Base-by-base conservation (phyloP, 305 asterid genomes). In the Rubia tinctorum region DNA sequence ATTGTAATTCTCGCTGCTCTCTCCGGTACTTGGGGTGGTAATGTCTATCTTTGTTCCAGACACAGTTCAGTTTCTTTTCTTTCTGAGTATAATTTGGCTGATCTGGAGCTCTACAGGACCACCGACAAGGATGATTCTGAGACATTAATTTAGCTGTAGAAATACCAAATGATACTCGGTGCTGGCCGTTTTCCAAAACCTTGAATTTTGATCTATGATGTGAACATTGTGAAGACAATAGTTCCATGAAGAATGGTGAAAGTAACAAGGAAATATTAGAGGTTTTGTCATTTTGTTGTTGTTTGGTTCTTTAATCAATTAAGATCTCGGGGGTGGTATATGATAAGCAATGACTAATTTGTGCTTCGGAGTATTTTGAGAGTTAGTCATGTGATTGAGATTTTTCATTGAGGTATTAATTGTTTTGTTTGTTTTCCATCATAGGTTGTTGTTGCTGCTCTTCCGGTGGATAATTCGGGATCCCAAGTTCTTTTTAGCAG, bases 401-500 rank as follows among this genome's bases (percentile, higher is more conserved):
- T 69, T 69, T 18, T 44, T 67, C 39, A 43, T 27, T 11, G 71
- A 23, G 3, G n/a, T 69, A 18, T 10, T 66, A 18, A 27, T 45
- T 7, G 14, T 3, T 53, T 62, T 14, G 44, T 47, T 62, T 66
- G 75, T 34, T 74, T 34, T 11, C 11, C 56, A 51, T 13, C 30
- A 55, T 88, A 94, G 99, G 86, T 91, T 85, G 97, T 89, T 81
- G 84, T n/a, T n/a, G n/a, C 97, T 58, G 89, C 96, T 73, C 88
- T 94, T 66, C 96, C 97, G 1, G 95, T 94, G 82, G 99, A 94
- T 85, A 91, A 82, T 83, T 65, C 97, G 0, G 97, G 97, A 65
- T 94, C 99, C 71, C 85, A 97, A 68, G 97, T 94, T 74, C 88
- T 94, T 23, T 90, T 97, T 42, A 97, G 97, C 49, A 91, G 97